These are phyloP conservation scores for Limnanthes douglasii DNA, from an alignment of 345 rosid genomes.

Conservation along the genomic window DNA sequence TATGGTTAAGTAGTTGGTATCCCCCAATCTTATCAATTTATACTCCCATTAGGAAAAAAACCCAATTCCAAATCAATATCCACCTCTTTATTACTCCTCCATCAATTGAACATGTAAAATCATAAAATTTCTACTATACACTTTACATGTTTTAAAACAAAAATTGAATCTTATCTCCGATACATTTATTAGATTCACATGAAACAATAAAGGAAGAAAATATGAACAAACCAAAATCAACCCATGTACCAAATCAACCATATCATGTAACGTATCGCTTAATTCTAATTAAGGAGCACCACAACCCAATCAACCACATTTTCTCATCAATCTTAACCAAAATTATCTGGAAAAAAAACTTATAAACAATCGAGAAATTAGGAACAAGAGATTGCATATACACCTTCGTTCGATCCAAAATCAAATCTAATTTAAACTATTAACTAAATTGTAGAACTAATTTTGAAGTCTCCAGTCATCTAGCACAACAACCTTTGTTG, in stretches of 20 bases:
- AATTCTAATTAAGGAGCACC: neutral
- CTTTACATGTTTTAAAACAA: constrained; percentile 3
- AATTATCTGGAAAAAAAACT: constrained; percentile 11
- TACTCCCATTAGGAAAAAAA: constrained; percentile 20
- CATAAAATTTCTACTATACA: constrained; percentile 5
- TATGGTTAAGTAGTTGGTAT: constrained; percentile 5
- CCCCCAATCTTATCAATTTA: constrained; percentile 8
- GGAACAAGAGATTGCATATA: neutral
- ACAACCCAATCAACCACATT: constrained; percentile 10
- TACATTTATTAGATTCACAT: neutral
- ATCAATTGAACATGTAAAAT: constrained; percentile 14
- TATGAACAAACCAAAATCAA: neutral
- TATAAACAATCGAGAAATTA: no score
- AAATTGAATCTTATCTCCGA: constrained; percentile 6
- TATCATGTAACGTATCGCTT: constrained; percentile 7
- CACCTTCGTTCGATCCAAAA: constrained; percentile 1
- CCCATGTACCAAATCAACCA: constrained; percentile 1
- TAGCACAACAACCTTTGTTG: constrained; percentile 71
- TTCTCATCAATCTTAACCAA: constrained; percentile 11
- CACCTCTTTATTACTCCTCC: constrained; percentile 18
- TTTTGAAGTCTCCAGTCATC: constrained; percentile 45
- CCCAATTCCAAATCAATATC: constrained; percentile 20
- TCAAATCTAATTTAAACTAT: constrained; percentile 1
- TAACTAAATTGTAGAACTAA: constrained; percentile 59
- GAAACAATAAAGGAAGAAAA: neutral